phyloP scores from a whole-genome alignment of 1,284 basidiomycete genomes.

The Coriolopsis trogii region DNA sequence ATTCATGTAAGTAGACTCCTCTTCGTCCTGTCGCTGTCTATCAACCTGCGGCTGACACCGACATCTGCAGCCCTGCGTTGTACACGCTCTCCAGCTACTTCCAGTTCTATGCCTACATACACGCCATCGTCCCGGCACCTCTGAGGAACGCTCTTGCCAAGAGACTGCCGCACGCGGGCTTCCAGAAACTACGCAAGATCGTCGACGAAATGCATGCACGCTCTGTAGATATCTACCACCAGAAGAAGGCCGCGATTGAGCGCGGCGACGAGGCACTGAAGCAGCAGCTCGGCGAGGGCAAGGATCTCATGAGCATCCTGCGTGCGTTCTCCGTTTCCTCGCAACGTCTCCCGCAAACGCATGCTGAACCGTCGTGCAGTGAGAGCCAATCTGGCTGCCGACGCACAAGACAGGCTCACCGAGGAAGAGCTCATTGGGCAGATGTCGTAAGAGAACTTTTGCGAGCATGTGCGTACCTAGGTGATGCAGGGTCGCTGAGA shows the following conservation, averaged over 20 bases:
- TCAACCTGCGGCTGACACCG: no score
- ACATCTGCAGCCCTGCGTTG: slow-evolving; percentile 10
- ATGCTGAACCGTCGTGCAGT: background rate
- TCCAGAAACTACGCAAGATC: slow-evolving; percentile 16
- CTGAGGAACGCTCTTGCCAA: slow-evolving; percentile 2
- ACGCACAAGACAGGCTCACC: slow-evolving; percentile 6
- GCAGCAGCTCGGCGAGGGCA: slow-evolving; percentile 22
- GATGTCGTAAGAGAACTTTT: slow-evolving; percentile 24
- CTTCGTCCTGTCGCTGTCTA: background rate
- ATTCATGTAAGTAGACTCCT: slow-evolving; percentile 3
- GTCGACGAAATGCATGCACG: slow-evolving; percentile 17
- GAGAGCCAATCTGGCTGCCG: slow-evolving; percentile 15
- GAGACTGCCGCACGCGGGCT: slow-evolving; percentile 6
- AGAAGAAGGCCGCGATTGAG: slow-evolving; percentile 23
- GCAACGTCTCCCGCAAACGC: background rate
- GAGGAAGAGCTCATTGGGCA: slow-evolving; percentile 19
- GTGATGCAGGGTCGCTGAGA: background rate
- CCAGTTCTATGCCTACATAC: slow-evolving; percentile 13
- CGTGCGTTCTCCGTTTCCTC: background rate
- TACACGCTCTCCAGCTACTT: slow-evolving; percentile 3
- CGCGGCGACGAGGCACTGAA: slow-evolving; percentile 19
- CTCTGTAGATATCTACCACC: slow-evolving; percentile 19
- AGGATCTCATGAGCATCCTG: slow-evolving; percentile 31
- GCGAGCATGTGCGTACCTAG: no score
- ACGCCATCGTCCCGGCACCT: slow-evolving; percentile 4